Evolutionary conservation across 1,139 yeast genomes (phyloP), one percentile per base, ranked within the genome.

Genomic region (Kodamaea suecica): DNA sequence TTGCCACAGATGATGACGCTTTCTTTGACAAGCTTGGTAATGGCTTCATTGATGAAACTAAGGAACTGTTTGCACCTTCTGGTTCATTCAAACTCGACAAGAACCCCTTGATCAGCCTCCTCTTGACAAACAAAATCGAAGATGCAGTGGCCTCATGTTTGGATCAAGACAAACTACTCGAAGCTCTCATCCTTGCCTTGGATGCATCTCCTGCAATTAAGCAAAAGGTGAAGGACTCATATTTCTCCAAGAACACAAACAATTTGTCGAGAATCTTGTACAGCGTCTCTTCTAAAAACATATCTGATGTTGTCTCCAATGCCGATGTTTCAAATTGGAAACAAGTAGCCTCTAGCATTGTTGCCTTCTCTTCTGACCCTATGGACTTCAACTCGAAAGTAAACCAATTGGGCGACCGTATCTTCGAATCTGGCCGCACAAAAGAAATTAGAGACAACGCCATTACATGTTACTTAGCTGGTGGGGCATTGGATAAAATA

Each of bases 311-410:
- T 44, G 94, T 87, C 24, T 72, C 75, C 23, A 81, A 90, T 53
- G 85, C 87, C 17, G 83, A 84, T 51, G 80, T 88, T 30, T 52
- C 70, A 5, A 80, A 85, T 47, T 94, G 98, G 98, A 82, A 78
- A 50, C 82, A 81, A 36, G 78, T 85, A 47, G 85, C 92, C n/a
- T 68, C 74, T 26, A 73, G 88, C 17, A 73, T 90, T 38, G 61
- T 79, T 36, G 73, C 85, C 4, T 82, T 76, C 50, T 61, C 78
- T 34, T 48, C 60, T 2, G 73, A 72, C 42, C 70, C 63, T 19
- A 55, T 61, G 3, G 63, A 63, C 13, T 83, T 76, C 56, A 74
- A 76, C 47, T 50, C 61, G 6, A 73, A 81, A 43, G 73, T 85
- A 48, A 63, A 78, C 27, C 72, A 70, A 44, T 70, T 94, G 39